Base-by-base conservation (phyloP, 768 basidiomycete genomes). In the Leccinum incarnatum region DNA sequence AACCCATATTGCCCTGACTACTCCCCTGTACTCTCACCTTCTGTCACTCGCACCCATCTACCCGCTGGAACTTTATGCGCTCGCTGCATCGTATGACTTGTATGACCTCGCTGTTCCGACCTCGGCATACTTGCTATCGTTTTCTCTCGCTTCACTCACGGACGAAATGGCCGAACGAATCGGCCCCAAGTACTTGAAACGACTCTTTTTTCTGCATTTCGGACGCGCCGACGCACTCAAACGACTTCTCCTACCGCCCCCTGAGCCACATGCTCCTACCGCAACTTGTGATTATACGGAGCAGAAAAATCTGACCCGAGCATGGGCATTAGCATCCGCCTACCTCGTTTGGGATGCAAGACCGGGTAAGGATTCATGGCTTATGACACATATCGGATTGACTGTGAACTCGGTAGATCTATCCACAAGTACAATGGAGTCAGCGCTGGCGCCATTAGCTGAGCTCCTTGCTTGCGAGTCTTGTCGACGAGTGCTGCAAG, bases 261-360 rank as follows among this genome's bases (percentile, higher is more conserved):
- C 91, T 3, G 83, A 83, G 55, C 85, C 87, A 3, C 91, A 93
- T 68, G 77, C 85, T n/a, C 87, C 91, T 15, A 91, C 83, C 0
- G 65, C 78, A 5, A 68, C 71, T 21, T 93, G 91, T 64, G 88
- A 90, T 69, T 86, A 87, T 66, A 72, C 79, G 0, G 86, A 90
- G 66, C 90, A 92, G 74, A 91, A 91, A 75, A 89, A 83, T 67
- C 67, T 93, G 37, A 88, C 88, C 11, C 76, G 90, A 48, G 90
- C 90, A 5, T 93, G 90, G 90, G 88, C 90, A 14, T 74, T 93
- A 32, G 90, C 91, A 23, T 84, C 87, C 2, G 90, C 90, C 11
- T 91, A 91, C 73, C 81, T 93, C 7, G 88, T 88, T 10, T 92
- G 90, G 90, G 90, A 91, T 72, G 87, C 88, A 36, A 78, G 88